These are phyloP conservation scores for Penicillium verrucosum DNA, from an alignment of 2,329 filamentous ascomycete species.

Conservation along the genomic window DNA sequence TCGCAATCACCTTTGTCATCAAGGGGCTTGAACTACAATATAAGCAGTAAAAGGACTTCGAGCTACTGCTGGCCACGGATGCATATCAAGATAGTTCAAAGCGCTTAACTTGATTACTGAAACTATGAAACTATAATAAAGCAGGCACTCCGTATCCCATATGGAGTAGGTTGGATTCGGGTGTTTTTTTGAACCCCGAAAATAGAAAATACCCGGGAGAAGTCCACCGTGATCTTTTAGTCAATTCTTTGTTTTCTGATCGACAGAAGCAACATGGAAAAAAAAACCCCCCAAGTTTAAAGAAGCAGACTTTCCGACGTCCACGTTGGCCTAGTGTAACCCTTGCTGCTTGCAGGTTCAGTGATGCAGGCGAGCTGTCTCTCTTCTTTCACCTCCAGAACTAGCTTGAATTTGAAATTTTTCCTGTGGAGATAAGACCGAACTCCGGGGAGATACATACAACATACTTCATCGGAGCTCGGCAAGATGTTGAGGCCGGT, in stretches of 20 bases:
- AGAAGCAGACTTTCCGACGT: background rate
- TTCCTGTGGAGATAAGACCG: background rate
- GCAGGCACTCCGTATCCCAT: background rate
- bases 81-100: background rate
- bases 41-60: background rate
- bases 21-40: background rate
- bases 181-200: background rate
- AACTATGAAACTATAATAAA: background rate
- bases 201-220: background rate
- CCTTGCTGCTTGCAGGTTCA: slow-evolving; percentile 6
- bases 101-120: background rate
- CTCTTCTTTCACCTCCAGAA: background rate
- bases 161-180: background rate
- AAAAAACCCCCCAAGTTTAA: slow-evolving; percentile 1
- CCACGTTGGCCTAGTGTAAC: slow-evolving; percentile 8
- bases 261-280: background rate
- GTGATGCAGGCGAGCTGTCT: background rate
- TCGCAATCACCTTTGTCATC: background rate
- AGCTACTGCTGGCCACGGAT: background rate
- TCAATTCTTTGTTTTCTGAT: background rate
- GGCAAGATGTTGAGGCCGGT: background rate
- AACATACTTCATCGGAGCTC: background rate
- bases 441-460: background rate
- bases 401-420: background rate
- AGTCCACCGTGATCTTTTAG: slow-evolving; percentile 11